A percentile compares a stretch with the other conserved stretches of the same genome.
These are phyloP conservation scores for Thelephora ganbajun DNA, from an alignment of 768 basidiomycete species.

Conservation along the genomic window DNA sequence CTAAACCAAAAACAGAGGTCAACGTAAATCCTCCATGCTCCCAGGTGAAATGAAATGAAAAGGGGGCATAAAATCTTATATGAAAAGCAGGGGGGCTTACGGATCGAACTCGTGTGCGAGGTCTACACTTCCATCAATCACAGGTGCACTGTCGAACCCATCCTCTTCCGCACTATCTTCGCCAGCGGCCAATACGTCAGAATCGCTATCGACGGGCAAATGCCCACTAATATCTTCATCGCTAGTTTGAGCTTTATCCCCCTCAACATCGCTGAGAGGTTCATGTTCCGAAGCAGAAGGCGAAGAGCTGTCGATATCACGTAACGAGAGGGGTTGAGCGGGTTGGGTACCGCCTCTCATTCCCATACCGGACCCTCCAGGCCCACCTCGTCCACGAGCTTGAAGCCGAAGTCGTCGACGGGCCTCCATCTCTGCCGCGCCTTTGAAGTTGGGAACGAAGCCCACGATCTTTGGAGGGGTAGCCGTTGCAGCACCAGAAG, in stretches of 20 bases:
- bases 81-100: conserved; percentile 26
- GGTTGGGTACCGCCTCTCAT: no score
- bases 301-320: conserved; percentile 12
- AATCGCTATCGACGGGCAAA: no score
- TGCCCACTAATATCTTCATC: no score
- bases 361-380: no score
- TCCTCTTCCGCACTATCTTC: conserved; percentile 34
- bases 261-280: conserved; percentile 28
- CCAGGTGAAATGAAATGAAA: not conserved
- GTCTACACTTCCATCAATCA: conserved; percentile 17
- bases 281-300: conserved; percentile 11
- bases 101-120: conserved; percentile 56
- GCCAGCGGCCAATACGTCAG: conserved; percentile 31
- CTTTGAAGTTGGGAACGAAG: conserved; percentile 69
- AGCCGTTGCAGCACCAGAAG: no score
- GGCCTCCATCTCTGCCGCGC: conserved; percentile 78
- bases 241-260: conserved; percentile 17
- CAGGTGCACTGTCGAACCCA: not conserved
- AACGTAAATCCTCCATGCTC: no score
- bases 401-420: conserved; percentile 53
- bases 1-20: conserved; percentile 19
- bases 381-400: conserved; percentile 29
- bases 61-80: not conserved
- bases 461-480: conserved; percentile 17
- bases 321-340: no score